Evolutionary conservation across 164 flowering plant genomes (phyloP).

Genomic region (Annona squamosa): DNA sequence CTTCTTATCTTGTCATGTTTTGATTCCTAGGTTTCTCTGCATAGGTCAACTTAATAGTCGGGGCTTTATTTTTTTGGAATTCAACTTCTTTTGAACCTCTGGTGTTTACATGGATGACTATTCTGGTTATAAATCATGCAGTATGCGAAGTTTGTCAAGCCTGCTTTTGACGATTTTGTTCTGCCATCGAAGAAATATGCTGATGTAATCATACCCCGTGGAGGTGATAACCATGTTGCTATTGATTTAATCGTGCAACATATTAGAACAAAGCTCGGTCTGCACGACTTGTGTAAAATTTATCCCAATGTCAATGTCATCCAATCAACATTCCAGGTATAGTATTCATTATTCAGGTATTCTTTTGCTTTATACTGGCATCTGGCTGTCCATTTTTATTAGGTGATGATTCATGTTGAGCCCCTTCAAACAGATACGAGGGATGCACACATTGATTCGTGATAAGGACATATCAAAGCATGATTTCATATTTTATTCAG

Average conservation of each 20-base stretch:
- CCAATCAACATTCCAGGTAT: slow-evolving; percentile 95
- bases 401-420: slow-evolving; percentile 6
- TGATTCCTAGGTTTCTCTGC: neutral
- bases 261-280: slow-evolving; percentile 92
- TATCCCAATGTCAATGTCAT: slow-evolving; percentile 78
- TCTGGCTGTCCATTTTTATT: slow-evolving; percentile 2
- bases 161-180: slow-evolving; percentile 96
- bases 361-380: neutral
- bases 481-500: slow-evolving; percentile 94
- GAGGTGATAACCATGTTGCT: slow-evolving; percentile 97
- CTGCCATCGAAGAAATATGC: slow-evolving; percentile 97
- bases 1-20: too few species aligned
- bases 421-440: slow-evolving; percentile 63
- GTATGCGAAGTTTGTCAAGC: slow-evolving; percentile 98
- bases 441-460: slow-evolving; percentile 94
- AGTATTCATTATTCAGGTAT: neutral
- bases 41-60: neutral
- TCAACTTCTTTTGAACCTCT: neutral
- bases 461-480: slow-evolving; percentile 85
- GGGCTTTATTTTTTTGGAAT: neutral
- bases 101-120: slow-evolving; percentile 3
- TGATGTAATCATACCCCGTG: slow-evolving; percentile 93
- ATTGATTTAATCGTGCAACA: slow-evolving; percentile 95
- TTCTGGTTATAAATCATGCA: slow-evolving; percentile 25
- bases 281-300: slow-evolving; percentile 87